phyloP scores from a whole-genome alignment of 495 filamentous ascomycete genomes.

The Penicillium pancosmium region DNA sequence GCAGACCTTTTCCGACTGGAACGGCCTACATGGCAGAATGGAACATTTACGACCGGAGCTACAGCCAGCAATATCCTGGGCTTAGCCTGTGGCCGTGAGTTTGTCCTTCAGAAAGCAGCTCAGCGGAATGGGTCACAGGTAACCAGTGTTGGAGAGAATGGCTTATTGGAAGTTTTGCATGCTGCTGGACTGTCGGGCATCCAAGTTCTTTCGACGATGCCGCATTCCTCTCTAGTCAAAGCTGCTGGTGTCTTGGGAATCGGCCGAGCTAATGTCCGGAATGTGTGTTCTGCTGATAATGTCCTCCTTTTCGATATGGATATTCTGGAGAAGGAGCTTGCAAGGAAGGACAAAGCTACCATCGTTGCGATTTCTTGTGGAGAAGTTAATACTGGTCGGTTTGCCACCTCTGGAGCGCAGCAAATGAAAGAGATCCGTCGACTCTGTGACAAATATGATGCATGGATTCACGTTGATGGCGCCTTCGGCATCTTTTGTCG shows the following conservation, averaged over 20 bases:
- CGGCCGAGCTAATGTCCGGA: constrained; percentile 67
- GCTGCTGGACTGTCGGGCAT: constrained; percentile 65
- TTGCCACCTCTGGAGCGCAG: constrained; percentile 61
- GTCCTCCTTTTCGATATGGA: constrained; percentile 71
- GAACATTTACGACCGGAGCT: constrained; percentile 86
- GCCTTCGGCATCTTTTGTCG: constrained; percentile 88
- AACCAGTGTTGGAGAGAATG: constrained; percentile 65
- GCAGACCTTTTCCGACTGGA: constrained; percentile 65
- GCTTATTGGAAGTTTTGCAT: constrained; percentile 67
- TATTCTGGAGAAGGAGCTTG: constrained; percentile 55
- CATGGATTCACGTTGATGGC: constrained; percentile 91
- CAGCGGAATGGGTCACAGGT: constrained; percentile 36
- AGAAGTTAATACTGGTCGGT: constrained; percentile 90
- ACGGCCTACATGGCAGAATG: constrained; percentile 49
- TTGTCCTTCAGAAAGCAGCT: constrained; percentile 53
- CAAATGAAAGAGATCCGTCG: constrained; percentile 66
- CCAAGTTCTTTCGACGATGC: constrained; percentile 76
- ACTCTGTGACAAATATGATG: constrained; percentile 72
- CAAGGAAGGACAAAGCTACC: constrained; percentile 54
- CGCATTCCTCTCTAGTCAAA: constrained; percentile 82
- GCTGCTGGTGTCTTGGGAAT: constrained; percentile 81
- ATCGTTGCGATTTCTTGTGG: constrained; percentile 81
- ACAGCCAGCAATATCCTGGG: constrained; percentile 86
- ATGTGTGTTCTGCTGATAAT: constrained; percentile 54
- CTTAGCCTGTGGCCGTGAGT: constrained; percentile 75